Percentiles rank a stretch among this genome's conserved stretches.
Conservation (phyloP, 2,329 filamentous ascomycete species). For the Phialocephala subalpina region DNA sequence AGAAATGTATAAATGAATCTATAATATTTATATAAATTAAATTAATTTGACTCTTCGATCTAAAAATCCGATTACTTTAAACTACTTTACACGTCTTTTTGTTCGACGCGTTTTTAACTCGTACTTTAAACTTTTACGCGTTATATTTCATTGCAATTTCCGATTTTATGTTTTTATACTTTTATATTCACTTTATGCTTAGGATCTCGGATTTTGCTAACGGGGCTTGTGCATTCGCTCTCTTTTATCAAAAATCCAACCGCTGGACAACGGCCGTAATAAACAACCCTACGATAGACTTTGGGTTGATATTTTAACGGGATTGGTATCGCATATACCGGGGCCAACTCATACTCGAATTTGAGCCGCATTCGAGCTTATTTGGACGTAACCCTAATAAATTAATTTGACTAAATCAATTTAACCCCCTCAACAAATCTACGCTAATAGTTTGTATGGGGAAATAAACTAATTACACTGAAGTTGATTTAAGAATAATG, state of each 20-base stretch:
- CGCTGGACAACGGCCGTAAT: constrained; percentile 5
- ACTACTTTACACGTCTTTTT: constrained; percentile 1
- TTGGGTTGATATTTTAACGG: constrained; percentile 4
- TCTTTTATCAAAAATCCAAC: constrained; percentile 16
- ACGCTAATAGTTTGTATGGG: no score
- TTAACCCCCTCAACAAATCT: no score
- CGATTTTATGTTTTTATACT: constrained; percentile 22
- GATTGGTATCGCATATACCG: no score
- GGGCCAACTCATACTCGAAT: no score
- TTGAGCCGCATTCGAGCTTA: no score
- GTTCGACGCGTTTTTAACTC: no score
- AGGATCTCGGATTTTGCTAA: constrained; percentile 11
- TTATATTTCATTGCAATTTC: constrained; percentile 18
- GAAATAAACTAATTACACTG: no score
- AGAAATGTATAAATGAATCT: constrained; percentile 17
- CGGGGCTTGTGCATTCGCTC: constrained; percentile 21
- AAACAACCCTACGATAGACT: constrained; percentile 15
- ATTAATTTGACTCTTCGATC: constrained; percentile 12
- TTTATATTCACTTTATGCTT: constrained; percentile 7
- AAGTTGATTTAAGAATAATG: no score
- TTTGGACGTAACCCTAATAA: no score
- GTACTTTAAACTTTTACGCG: constrained; percentile 10
- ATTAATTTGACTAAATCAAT: no score
- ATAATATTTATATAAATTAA: constrained; percentile 7
- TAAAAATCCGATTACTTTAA: background rate